Evolutionary conservation across 306 rosid species (phyloP).

Genomic region (Abrus precatorius): DNA sequence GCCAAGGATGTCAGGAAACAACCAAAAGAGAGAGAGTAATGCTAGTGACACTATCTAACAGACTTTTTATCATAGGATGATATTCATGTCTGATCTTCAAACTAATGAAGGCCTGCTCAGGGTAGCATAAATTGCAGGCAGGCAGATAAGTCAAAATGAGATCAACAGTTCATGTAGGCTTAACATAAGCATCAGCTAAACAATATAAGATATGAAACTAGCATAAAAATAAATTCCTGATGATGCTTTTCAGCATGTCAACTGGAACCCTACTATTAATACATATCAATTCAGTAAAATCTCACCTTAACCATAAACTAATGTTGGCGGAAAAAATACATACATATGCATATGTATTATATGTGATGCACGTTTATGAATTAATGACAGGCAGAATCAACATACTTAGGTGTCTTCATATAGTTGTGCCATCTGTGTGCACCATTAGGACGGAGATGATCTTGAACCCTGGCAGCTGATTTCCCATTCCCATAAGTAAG

Average conservation of each 20-base stretch:
- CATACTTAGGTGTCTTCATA: slow-evolving; percentile 92
- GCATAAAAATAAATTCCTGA: slow-evolving; percentile 34
- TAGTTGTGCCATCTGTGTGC: slow-evolving; percentile 99
- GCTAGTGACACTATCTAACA: background rate
- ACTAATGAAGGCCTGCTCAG: background rate
- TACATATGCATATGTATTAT: slow-evolving; percentile 2
- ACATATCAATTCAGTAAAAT: slow-evolving; percentile 25
- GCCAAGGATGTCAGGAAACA: slow-evolving; percentile 18
- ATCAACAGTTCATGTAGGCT: slow-evolving; percentile 32
- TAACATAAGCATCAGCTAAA: slow-evolving; percentile 16
- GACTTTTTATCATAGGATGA: background rate
- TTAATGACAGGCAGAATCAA: slow-evolving; percentile 41
- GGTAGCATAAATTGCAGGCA: slow-evolving; percentile 22
- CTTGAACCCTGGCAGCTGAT: slow-evolving; percentile 94
- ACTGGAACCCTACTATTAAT: background rate
- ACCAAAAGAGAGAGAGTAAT: slow-evolving; percentile 15
- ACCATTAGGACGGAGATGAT: slow-evolving; percentile 98
- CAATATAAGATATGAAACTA: slow-evolving; percentile 32
- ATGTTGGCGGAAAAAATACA: background rate
- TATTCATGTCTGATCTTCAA: background rate
- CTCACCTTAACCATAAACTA: slow-evolving; percentile 25
- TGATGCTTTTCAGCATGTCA: slow-evolving; percentile 26
- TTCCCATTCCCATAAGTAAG: slow-evolving; percentile 98
- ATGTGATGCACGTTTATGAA: slow-evolving; percentile 37
- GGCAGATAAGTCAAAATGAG: slow-evolving; percentile 30